Evolutionary conservation across 2,329 filamentous ascomycete species (phyloP), one percentile per base, ranked within the genome.

Genomic region (Microthyrium microscopicum): DNA sequence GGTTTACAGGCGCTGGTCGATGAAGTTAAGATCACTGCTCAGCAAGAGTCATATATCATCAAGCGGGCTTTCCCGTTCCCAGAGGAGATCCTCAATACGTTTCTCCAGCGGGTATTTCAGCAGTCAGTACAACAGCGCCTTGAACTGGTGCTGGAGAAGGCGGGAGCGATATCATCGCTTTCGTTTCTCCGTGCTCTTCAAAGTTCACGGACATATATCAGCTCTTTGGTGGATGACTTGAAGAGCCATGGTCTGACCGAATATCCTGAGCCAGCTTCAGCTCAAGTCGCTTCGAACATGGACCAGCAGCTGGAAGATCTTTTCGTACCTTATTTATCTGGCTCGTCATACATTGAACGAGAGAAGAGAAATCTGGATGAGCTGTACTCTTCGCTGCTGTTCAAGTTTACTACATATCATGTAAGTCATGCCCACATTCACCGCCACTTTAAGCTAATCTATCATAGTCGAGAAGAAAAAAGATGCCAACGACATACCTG

Each of bases 401-500:
- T 98, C 69, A 92, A 91, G 46, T 98, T 89, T 49, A 91, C 83
- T 12, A 78, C 91, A n/a, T 95, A 87, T 50, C 89, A 98, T 53
- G 53, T 56, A 44, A 38, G 48, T 36, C 20, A 29, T 22, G n/a
- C 21, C 13, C 29, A 20, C 9, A 3, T n/a, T 11, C 2, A 29
- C 24, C 29, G 15, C 31, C 40, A 13, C 40, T 39, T 40, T 16
- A 40, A 44, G 16, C 38, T 42, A 31, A 40, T 38, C 24, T 37
- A 41, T 35, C 18, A 31, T 40, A 54, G 37, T 83, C 78, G 1
- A 68, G 83, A 41, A 87, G 92, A 54, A 94, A 91, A 62, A 75
- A 40, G 35, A 33, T 32, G 29, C 79, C 85, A 2, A 83, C 81
- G 1, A 83, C 83, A 1, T 94, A 94, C 53, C 91, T 95, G 66